Evolutionary conservation across 2,329 filamentous ascomycete species (phyloP).

Genomic region (Fusarium tupiense): DNA sequence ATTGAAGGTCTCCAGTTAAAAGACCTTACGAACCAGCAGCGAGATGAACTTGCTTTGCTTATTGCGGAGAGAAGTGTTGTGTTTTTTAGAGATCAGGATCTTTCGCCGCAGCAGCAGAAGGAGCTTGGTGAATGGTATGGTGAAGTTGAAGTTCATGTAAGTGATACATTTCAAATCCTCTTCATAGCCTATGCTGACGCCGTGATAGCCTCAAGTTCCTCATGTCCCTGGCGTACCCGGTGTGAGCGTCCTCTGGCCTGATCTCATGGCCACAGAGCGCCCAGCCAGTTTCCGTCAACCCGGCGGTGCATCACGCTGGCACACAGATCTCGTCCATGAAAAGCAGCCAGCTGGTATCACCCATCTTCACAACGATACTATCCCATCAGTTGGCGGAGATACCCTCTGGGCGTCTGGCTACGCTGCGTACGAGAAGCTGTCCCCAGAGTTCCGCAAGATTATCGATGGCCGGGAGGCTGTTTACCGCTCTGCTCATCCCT

Average conservation of each 20-base stretch:
- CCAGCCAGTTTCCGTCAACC: conserved; percentile 71
- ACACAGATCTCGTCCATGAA: conserved; percentile 77
- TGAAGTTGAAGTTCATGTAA: conserved; percentile 74
- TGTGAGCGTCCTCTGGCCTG: conserved; percentile 76
- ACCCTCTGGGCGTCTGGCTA: conserved; percentile 79
- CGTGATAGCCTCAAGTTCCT: conserved; percentile 70
- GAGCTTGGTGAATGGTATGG: conserved; percentile 71
- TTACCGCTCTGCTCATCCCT: conserved; percentile 72
- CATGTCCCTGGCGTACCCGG: conserved; percentile 74
- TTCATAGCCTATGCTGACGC: accelerated
- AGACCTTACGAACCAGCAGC: conserved; percentile 66
- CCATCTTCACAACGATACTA: conserved; percentile 74
- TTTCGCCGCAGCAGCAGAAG: conserved; percentile 70
- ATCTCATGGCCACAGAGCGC: conserved; percentile 69
- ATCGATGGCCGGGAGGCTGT: conserved; percentile 74
- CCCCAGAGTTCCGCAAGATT: conserved; percentile 73
- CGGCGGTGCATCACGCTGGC: conserved; percentile 75
- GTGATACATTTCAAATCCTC: conserved; percentile 28
- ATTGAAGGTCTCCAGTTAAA: conserved; percentile 72
- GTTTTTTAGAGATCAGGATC: conserved; percentile 72
- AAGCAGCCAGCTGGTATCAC: conserved; percentile 76
- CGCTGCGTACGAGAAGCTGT: conserved; percentile 77
- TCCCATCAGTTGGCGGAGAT: conserved; percentile 73
- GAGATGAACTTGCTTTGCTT: conserved; percentile 69
- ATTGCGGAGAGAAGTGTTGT: conserved; percentile 73